A percentile compares a stretch with the other conserved stretches of the same genome.
These are phyloP conservation scores for Marasmius oreades DNA, from an alignment of 1,284 basidiomycete species.

Conservation along the genomic window DNA sequence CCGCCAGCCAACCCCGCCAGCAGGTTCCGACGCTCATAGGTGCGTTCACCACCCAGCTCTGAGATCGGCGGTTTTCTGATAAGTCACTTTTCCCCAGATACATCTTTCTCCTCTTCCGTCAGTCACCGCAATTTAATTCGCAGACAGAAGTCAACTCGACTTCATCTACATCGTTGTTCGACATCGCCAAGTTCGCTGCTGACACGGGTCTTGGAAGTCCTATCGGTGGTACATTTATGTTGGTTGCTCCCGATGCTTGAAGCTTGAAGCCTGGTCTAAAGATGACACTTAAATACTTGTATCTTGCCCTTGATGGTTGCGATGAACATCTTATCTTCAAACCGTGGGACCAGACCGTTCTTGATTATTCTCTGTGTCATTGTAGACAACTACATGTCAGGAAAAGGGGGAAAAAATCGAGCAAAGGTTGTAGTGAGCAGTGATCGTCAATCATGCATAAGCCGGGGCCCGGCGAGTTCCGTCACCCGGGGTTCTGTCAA, in stretches of 20 bases:
- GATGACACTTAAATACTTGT: too few relatives aligned
- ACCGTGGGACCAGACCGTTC: background rate
- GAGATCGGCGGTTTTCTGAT: slow-evolving; percentile 9
- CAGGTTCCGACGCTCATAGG: slow-evolving; percentile 51
- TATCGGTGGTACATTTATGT: slow-evolving; percentile 48
- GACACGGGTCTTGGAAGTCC: slow-evolving; percentile 38
- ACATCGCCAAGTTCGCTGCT: slow-evolving; percentile 42
- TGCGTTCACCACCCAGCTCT: slow-evolving; percentile 19
- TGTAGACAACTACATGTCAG: background rate
- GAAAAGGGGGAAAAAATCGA: too few relatives aligned
- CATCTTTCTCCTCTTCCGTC: slow-evolving; percentile 45
- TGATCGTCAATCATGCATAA: too few relatives aligned
- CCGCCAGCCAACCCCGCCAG: slow-evolving; percentile 47
- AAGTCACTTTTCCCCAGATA: slow-evolving; percentile 26
- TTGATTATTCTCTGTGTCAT: background rate
- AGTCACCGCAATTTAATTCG: slow-evolving; percentile 37
- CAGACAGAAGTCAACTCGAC: slow-evolving; percentile 40
- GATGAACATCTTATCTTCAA: too few relatives aligned
- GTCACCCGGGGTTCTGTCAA: too few relatives aligned
- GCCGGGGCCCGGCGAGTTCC: too few relatives aligned
- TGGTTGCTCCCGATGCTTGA: slow-evolving; percentile 34
- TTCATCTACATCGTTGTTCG: slow-evolving; percentile 37
- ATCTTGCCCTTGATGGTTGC: too few relatives aligned
- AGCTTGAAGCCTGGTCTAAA: too few relatives aligned
- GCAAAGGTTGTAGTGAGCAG: too few relatives aligned